Conservation (phyloP, 1,139 yeast species). For the Meyerozyma carpophila region DNA sequence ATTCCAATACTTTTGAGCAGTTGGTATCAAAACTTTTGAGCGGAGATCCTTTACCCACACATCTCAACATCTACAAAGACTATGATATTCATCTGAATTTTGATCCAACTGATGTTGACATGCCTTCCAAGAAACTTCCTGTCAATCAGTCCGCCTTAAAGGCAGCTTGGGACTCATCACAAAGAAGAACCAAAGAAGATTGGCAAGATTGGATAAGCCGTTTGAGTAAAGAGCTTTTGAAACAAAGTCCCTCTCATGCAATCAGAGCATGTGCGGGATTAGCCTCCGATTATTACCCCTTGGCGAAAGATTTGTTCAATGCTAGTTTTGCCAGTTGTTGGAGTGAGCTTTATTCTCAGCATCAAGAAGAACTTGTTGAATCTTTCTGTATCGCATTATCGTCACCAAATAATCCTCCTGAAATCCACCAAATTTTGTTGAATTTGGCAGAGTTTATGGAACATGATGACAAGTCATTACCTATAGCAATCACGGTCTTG, state of each 20-base stretch:
- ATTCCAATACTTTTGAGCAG: slow-evolving; percentile 74
- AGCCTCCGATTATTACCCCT: slow-evolving; percentile 82
- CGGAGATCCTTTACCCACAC: slow-evolving; percentile 87
- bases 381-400: slow-evolving; percentile 83
- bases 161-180: slow-evolving; percentile 89
- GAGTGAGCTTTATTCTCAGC: slow-evolving; percentile 88
- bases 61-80: slow-evolving; percentile 65
- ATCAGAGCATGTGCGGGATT: slow-evolving; percentile 88
- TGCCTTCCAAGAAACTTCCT: slow-evolving; percentile 70
- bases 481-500: slow-evolving; percentile 80
- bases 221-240: slow-evolving; percentile 76
- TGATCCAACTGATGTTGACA: slow-evolving; percentile 62
- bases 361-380: slow-evolving; percentile 85
- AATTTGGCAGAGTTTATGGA: slow-evolving; percentile 96
- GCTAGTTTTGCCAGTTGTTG: slow-evolving; percentile 96
- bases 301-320: slow-evolving; percentile 88
- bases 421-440: slow-evolving; percentile 82
- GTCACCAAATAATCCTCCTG: slow-evolving; percentile 92
- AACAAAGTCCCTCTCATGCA: slow-evolving; percentile 94
- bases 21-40: slow-evolving; percentile 71
- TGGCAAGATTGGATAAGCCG: slow-evolving; percentile 98
- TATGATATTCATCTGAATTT: slow-evolving; percentile 46
- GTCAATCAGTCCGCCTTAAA: slow-evolving; percentile 73
- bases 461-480: slow-evolving; percentile 91
- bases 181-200: slow-evolving; percentile 85